Evolutionary conservation across 2,329 filamentous ascomycete genomes (phyloP).

Genomic region (Colletotrichum orbiculare): DNA sequence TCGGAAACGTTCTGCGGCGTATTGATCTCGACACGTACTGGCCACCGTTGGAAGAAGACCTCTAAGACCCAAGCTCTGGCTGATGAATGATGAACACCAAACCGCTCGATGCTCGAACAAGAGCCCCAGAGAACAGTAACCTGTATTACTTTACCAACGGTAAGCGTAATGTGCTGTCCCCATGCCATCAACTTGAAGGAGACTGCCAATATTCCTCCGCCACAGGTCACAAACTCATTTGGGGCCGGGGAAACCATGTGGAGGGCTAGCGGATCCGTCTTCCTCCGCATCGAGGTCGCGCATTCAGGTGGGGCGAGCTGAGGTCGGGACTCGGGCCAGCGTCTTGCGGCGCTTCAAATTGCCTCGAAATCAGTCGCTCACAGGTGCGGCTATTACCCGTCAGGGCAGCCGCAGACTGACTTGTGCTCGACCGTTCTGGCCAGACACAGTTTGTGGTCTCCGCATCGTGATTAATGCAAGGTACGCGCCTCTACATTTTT

Average conservation of each 20-base stretch:
- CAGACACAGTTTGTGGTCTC: constrained; percentile 2
- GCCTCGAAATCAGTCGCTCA: constrained; percentile 24
- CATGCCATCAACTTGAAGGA: background rate
- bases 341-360: constrained; percentile 33
- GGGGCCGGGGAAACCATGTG: constrained; percentile 19
- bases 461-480: constrained; percentile 29
- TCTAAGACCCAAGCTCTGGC: no score
- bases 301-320: constrained; percentile 19
- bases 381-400: constrained; percentile 25
- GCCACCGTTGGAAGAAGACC: no score
- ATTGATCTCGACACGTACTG: no score
- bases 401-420: constrained; percentile 1
- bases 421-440: constrained; percentile 13
- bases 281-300: constrained; percentile 13
- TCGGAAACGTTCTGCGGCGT: no score
- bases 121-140: background rate
- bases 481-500: constrained; percentile 33
- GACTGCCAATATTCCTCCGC: constrained; percentile 14
- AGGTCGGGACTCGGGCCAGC: constrained; percentile 27
- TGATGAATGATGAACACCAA: no score
- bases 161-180: no score
- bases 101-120: no score
- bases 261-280: constrained; percentile 26
- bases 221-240: background rate
- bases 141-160: no score